Evolutionary conservation across 768 basidiomycete species (phyloP), one percentile per base, ranked within the genome.

Genomic region (Amanita pseudoporphyria): DNA sequence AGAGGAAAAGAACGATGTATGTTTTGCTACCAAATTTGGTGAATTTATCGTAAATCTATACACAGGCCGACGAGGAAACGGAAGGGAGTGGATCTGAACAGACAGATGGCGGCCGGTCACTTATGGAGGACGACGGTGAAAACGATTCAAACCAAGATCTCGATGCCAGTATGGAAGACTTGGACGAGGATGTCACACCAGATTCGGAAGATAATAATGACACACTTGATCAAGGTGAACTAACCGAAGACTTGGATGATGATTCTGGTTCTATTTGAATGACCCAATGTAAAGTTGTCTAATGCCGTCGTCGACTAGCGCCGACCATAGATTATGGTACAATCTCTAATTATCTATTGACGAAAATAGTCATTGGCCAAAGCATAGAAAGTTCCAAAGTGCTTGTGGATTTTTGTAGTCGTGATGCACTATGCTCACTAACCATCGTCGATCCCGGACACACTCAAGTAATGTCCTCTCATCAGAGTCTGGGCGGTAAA

Each of bases 401-500:
- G 81, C 91, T 12, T 80, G 70, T 1, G 77, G 55, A 56, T 87
- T 67, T 63, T 88, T 90, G 64, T 84, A 98, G 62, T 98, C 87
- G 59, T 99, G 96, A 63, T 98, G 91, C 3, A 95, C 78, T 56
- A 98, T 70, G 66, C 82, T 94, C 54, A 98, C 81, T 44, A 99
- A 69, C 95, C 95, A 99, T 35, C 87, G 76, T 47, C 79, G 71
- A 49, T 83, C 73, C 40, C 80, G 71, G 35, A 97, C 75, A 5
- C 64, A 53, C 45, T 94, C 83, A 22, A 99, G 71, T n/a, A 94
- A 59, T 35, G 67, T 66, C 45, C 93, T 76, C 47, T 89, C 83
- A 5, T 73, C 67, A 0, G 93, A 91, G 5, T 63, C 72, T 1
- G 88, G 84, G 3, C 84, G 78, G 59, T 92, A 95, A 53, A 88